Percentiles rank a stretch among this genome's conserved stretches.
Evolutionary conservation across 106 monocot species (phyloP).

Genomic region (Dactylorhiza incarnata): DNA sequence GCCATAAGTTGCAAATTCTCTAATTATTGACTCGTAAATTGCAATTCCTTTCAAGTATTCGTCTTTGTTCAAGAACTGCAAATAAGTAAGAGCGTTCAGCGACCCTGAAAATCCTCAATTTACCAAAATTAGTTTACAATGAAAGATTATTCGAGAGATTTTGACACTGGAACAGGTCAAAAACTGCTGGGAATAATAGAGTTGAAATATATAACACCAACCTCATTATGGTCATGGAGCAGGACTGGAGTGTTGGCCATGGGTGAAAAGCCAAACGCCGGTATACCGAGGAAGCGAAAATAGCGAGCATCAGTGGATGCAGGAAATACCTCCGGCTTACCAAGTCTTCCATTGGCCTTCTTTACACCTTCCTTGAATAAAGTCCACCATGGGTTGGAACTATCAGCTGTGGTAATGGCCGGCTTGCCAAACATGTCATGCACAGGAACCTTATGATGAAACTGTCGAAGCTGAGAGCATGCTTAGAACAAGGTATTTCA

Average conservation of each 20-base stretch:
- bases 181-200: neutral
- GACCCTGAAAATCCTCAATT: neutral
- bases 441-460: slow-evolving; percentile 52
- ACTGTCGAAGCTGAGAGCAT: slow-evolving; percentile 37
- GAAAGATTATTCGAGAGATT: neutral
- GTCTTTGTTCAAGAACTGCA: slow-evolving; percentile 72
- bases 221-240: slow-evolving; percentile 98
- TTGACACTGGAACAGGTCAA: neutral
- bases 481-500: slow-evolving; percentile 4
- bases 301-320: slow-evolving; percentile 88
- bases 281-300: slow-evolving; percentile 62
- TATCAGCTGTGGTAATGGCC: slow-evolving; percentile 51
- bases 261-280: slow-evolving; percentile 96
- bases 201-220: slow-evolving; percentile 6
- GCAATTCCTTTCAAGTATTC: slow-evolving; percentile 86
- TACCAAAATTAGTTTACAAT: neutral
- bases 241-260: slow-evolving; percentile 89
- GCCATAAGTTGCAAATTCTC: slow-evolving; percentile 34
- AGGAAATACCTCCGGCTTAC: slow-evolving; percentile 86
- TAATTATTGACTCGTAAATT: slow-evolving; percentile 81
- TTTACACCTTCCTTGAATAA: slow-evolving; percentile 60
- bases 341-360: slow-evolving; percentile 63
- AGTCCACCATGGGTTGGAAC: slow-evolving; percentile 80
- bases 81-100: neutral
- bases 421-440: slow-evolving; percentile 75